Percentiles rank a stretch among this genome's conserved stretches.
Evolutionary conservation across 495 filamentous ascomycete genomes (phyloP).

Genomic region (Xylaria telfairii): DNA sequence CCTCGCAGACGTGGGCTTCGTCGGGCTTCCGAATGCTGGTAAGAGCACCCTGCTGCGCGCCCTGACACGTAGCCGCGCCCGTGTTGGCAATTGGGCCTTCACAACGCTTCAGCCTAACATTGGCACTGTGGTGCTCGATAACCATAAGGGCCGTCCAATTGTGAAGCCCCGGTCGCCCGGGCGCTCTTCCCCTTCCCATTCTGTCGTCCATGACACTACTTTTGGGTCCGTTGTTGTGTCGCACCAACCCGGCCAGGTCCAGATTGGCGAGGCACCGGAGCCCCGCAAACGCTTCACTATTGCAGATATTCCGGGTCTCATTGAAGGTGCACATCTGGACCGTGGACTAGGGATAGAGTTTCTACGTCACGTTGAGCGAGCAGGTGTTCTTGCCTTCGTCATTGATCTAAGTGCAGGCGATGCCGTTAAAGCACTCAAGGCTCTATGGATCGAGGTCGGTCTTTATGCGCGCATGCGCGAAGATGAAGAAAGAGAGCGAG

Average conservation of each 20-base stretch:
- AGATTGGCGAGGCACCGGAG: constrained; percentile 40
- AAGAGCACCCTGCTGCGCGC: constrained; percentile 92
- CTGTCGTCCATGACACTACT: constrained; percentile 35
- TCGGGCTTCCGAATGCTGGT: constrained; percentile 94
- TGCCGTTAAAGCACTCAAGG: constrained; percentile 76
- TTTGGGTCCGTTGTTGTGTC: constrained; percentile 37
- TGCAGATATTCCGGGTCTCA: constrained; percentile 93
- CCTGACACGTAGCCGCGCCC: constrained; percentile 80
- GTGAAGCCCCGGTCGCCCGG: constrained; percentile 37
- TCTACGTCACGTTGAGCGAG: constrained; percentile 91
- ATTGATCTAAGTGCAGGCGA: constrained; percentile 83
- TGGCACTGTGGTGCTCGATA: constrained; percentile 90
- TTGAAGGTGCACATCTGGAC: constrained; percentile 89
- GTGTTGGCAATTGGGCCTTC: constrained; percentile 95
- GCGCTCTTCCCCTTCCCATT: constrained; percentile 45
- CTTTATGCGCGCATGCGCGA: constrained; percentile 80
- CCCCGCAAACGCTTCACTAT: constrained; percentile 82
- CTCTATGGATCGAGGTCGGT: constrained; percentile 86
- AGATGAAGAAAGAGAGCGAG: constrained; percentile 61
- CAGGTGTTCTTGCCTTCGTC: constrained; percentile 90
- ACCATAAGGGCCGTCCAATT: constrained; percentile 69
- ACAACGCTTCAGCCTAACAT: constrained; percentile 94
- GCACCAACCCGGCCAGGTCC: constrained; percentile 14
- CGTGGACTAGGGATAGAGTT: constrained; percentile 91
- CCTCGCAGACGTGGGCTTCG: constrained; percentile 91